phyloP scores from a whole-genome alignment of 169 alveolate genomes.

The Plasmodium yoelii region DNA sequence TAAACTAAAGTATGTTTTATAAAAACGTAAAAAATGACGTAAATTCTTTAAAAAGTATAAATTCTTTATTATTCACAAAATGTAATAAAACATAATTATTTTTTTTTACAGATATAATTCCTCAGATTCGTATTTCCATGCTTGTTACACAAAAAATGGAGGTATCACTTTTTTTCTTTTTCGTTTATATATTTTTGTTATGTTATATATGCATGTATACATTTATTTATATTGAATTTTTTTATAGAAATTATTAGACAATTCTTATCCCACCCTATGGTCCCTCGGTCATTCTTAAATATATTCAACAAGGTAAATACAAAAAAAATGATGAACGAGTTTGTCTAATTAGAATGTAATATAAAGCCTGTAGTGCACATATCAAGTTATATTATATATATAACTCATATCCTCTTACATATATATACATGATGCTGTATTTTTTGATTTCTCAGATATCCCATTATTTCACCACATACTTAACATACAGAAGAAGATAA shows the following conservation, averaged over 20 bases:
- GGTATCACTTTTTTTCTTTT: constrained; percentile 12
- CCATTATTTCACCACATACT: constrained; percentile 45
- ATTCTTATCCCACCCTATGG: constrained; percentile 72
- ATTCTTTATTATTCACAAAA: background rate
- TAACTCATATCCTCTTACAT: background rate
- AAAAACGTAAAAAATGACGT: constrained; percentile 5
- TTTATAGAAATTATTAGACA: constrained; percentile 71
- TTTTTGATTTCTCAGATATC: constrained; percentile 26
- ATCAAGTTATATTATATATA: background rate
- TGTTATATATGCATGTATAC: background rate
- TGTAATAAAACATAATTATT: background rate
- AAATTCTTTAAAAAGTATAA: background rate
- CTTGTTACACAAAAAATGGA: constrained; percentile 74
- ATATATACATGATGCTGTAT: background rate
- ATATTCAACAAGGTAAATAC: constrained; percentile 56
- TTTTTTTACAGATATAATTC: constrained; percentile 36
- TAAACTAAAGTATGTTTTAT: constrained; percentile 48
- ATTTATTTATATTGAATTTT: constrained; percentile 1
- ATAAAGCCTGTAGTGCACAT: background rate
- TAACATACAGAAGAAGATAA: constrained; percentile 41
- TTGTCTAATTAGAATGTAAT: background rate
- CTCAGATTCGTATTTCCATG: constrained; percentile 74
- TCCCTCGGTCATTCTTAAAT: constrained; percentile 28
- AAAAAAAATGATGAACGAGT: background rate
- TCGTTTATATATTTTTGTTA: background rate